Percentiles rank a stretch among this genome's conserved stretches.
Conservation (phyloP, 352 stramenopile genomes). For the Blastocystis sp. region DNA sequence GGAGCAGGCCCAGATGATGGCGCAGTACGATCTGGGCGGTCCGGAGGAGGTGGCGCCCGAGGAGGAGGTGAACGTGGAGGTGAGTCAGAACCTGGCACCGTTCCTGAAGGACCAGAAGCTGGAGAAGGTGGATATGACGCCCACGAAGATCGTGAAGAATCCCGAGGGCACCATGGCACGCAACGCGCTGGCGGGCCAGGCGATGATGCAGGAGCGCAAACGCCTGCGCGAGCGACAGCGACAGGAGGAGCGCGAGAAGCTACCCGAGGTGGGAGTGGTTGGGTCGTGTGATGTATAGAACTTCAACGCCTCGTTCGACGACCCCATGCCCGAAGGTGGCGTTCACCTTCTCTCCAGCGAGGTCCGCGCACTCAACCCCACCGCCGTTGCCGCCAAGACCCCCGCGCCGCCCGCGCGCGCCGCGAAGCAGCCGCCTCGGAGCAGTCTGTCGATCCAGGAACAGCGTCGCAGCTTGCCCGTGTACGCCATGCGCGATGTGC, state of each 20-base stretch:
- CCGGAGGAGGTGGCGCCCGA: slow-evolving; percentile 77
- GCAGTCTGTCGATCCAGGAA: slow-evolving; percentile 81
- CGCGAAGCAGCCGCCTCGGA: slow-evolving; percentile 40
- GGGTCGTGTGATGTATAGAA: not conserved
- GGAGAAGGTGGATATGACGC: slow-evolving; percentile 83
- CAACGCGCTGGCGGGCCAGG: slow-evolving; percentile 91
- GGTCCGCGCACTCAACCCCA: slow-evolving; percentile 27
- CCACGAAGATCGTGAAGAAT: slow-evolving; percentile 97
- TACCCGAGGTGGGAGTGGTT: slow-evolving; percentile 86
- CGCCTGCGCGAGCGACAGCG: slow-evolving; percentile 92
- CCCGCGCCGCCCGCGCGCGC: not conserved
- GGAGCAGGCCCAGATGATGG: slow-evolving; percentile 79
- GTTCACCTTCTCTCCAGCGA: slow-evolving; percentile 48
- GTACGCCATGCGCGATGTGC: slow-evolving; percentile 73
- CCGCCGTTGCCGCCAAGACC: not conserved
- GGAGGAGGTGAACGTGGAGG: slow-evolving; percentile 82
- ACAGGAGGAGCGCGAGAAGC: slow-evolving; percentile 90
- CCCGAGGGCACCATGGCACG: slow-evolving; percentile 94
- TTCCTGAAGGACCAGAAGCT: slow-evolving; percentile 86
- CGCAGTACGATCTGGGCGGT: slow-evolving; percentile 83
- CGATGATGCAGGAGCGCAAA: slow-evolving; percentile 91
- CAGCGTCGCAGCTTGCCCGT: slow-evolving; percentile 93
- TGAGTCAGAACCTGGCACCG: slow-evolving; percentile 91
- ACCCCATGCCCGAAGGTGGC: slow-evolving; percentile 89
- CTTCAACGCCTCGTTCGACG: slow-evolving; percentile 83